A percentile compares a stretch with the other conserved stretches of the same genome.
Conservation (phyloP, 2,329 filamentous ascomycete genomes). For the Cladobotryum protrusum region DNA sequence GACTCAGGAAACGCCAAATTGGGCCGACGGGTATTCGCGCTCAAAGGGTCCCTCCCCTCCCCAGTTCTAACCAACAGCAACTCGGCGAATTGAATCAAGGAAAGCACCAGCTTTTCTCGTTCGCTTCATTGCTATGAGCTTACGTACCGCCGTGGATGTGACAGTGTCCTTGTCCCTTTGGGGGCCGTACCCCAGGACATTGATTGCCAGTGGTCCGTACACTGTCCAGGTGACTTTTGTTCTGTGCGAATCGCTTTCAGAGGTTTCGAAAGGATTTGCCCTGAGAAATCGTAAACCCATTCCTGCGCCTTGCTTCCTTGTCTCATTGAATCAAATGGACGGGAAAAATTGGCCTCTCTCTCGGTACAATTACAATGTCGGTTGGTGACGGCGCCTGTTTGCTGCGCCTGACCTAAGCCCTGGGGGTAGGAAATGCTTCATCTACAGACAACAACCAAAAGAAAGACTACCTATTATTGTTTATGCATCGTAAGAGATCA, state of each 20-base stretch:
- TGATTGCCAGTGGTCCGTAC: conserved; percentile 11
- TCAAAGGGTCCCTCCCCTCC: conserved; percentile 4
- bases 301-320: conserved; percentile 1
- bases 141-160: conserved; percentile 12
- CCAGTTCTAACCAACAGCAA: neutral
- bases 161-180: conserved; percentile 7
- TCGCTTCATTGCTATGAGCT: neutral
- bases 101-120: neutral
- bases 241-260: conserved; percentile 9
- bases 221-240: conserved; percentile 11
- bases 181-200: conserved; percentile 3
- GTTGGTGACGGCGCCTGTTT: neutral
- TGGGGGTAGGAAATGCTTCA: conserved; percentile 2
- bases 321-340: neutral
- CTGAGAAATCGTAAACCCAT: conserved; percentile 2
- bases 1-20: conserved; percentile 1
- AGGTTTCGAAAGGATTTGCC: conserved; percentile 1
- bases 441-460: too few relatives aligned
- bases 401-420: conserved; percentile 15
- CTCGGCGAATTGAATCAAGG: conserved; percentile 9
- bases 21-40: conserved; percentile 8
- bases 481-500: conserved; percentile 7
- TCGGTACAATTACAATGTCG: conserved; percentile 4
- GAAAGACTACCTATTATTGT: neutral
- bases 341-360: neutral